These are phyloP conservation scores for Diaporthe sp. DNA, from an alignment of 2,329 filamentous ascomycete genomes.

Conservation along the genomic window DNA sequence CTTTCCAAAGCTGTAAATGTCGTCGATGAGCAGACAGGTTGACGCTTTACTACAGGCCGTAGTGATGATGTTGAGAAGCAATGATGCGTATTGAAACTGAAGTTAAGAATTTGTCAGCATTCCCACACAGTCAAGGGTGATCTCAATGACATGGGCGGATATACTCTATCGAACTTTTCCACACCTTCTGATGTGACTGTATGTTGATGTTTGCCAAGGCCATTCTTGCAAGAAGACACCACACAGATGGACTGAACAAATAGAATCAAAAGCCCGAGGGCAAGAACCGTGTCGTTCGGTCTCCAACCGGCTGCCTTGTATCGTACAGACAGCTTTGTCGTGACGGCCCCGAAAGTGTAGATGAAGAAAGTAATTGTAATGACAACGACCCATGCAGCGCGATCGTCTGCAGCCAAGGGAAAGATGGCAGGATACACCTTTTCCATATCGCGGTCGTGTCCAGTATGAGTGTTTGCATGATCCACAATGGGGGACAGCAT, in stretches of 20 bases:
- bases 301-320: not conserved
- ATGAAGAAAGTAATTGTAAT: not conserved
- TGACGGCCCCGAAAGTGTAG: not conserved
- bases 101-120: not conserved
- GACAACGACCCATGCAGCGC: not conserved
- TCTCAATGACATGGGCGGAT: not conserved
- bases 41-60: not conserved
- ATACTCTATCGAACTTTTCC: not conserved
- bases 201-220: not conserved
- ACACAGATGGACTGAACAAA: not conserved
- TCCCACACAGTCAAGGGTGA: not conserved
- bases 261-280: not conserved
- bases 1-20: not conserved
- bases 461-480: not conserved
- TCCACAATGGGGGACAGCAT: not conserved
- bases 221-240: not conserved
- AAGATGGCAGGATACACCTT: not conserved
- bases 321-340: not conserved
- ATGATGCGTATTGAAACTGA: not conserved
- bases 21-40: not conserved
- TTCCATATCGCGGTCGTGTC: not conserved
- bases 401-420: not conserved
- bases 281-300: not conserved
- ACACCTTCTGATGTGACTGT: not conserved
- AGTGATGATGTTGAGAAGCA: constrained; percentile 2